Evolutionary conservation across 176 grass and related monocot genomes (phyloP).

Genomic region (Guadua angustifolia): DNA sequence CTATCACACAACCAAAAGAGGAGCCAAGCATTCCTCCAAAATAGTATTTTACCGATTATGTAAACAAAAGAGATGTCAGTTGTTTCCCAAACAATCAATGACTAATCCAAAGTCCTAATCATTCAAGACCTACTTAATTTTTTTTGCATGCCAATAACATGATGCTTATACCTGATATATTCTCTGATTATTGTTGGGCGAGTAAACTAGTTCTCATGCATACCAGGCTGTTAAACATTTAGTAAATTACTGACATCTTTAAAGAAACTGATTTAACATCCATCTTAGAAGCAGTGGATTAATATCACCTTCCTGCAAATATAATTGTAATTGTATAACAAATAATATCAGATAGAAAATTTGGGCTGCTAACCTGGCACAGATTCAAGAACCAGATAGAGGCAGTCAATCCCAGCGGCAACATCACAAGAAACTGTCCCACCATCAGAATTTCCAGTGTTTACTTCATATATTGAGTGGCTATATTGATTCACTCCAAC

Average conservation of each 20-base stretch:
- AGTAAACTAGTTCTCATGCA: not conserved
- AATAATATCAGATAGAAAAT: conserved; percentile 17
- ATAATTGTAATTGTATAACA: conserved; percentile 3
- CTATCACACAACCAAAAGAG: too few species aligned
- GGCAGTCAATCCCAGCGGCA: conserved; percentile 77
- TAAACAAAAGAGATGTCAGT: not conserved
- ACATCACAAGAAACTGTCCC: conserved; percentile 70
- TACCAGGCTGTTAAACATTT: not conserved
- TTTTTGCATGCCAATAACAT: not conserved
- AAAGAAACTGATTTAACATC: not conserved
- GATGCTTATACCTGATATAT: conserved; percentile 16
- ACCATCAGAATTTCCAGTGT: conserved; percentile 69
- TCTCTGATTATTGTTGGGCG: not conserved
- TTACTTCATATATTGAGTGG: conserved; percentile 74
- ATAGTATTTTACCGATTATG: not conserved
- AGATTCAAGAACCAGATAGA: conserved; percentile 85
- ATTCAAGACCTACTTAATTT: conserved; percentile 1
- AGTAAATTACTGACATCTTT: not conserved
- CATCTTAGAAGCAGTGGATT: not conserved
- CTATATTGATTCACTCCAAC: conserved; percentile 70
- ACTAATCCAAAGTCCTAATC: conserved; percentile 2
- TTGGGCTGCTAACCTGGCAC: conserved; percentile 63
- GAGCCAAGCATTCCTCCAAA: not conserved
- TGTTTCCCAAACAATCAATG: not conserved
- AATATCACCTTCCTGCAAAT: not conserved